Evolutionary conservation across 2,329 filamentous ascomycete species (phyloP).

Genomic region (Rutstroemia sp.): DNA sequence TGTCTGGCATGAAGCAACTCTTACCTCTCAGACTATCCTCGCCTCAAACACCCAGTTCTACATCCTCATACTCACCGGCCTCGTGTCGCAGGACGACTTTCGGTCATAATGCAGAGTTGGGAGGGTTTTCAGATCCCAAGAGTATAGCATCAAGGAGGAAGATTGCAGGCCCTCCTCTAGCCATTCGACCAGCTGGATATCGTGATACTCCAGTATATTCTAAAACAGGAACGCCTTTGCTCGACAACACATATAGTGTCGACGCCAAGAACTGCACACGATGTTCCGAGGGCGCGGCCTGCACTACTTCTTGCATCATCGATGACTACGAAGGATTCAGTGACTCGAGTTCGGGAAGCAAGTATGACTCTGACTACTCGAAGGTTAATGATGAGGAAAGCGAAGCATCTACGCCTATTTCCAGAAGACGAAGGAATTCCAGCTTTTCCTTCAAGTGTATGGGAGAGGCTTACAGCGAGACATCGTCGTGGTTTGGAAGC

Average conservation of each 20-base stretch:
- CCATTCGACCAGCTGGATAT: constrained; percentile 11
- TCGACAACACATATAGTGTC: constrained; percentile 13
- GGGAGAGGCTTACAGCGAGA: constrained; percentile 9
- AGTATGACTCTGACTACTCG: background rate
- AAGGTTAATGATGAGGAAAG: background rate
- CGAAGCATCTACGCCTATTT: background rate
- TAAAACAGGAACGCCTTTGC: constrained; percentile 17
- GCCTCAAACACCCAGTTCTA: constrained; percentile 5
- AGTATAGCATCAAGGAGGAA: background rate
- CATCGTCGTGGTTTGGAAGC: constrained; percentile 14
- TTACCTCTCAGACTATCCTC: constrained; percentile 20
- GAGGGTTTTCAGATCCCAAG: background rate
- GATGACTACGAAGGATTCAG: constrained; percentile 11
- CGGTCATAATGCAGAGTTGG: background rate
- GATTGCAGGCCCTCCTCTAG: background rate
- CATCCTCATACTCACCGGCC: background rate
- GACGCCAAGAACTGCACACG: constrained; percentile 10
- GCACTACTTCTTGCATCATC: constrained; percentile 11
- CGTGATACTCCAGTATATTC: constrained; percentile 23
- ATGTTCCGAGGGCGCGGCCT: constrained; percentile 10
- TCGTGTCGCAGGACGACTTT: constrained; percentile 6
- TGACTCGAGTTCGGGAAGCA: constrained; percentile 1
- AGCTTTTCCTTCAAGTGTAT: constrained; percentile 24
- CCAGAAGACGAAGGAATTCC: constrained; percentile 10
- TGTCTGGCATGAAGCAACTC: constrained; percentile 24